phyloP scores from a whole-genome alignment of 179 eudicot genomes.

The Spergularia azorica region DNA sequence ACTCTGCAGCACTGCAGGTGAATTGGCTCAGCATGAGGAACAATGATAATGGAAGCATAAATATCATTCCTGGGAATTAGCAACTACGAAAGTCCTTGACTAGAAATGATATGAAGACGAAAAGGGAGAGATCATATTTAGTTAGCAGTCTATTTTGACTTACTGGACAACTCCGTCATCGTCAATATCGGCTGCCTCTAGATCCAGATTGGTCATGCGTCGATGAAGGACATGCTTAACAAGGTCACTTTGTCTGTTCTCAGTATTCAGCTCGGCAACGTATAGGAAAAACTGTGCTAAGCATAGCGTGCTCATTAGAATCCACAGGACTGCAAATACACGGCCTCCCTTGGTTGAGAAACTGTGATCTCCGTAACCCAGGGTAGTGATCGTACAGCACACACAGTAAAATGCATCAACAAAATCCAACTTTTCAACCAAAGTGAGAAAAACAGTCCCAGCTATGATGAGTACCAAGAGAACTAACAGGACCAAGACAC shows the following conservation, averaged over 20 bases:
- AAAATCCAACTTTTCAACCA: slow-evolving; percentile 44
- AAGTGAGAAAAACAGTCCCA: slow-evolving; percentile 50
- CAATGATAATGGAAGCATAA: not conserved
- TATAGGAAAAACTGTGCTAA: slow-evolving; percentile 63
- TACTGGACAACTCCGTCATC: slow-evolving; percentile 66
- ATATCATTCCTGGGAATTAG: not conserved
- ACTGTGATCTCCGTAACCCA: slow-evolving; percentile 78
- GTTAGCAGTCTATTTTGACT: slow-evolving; percentile 8
- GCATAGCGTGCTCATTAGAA: slow-evolving; percentile 58
- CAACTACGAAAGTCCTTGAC: not conserved
- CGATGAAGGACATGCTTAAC: slow-evolving; percentile 53
- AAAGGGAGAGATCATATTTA: not conserved
- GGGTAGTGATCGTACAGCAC: slow-evolving; percentile 69
- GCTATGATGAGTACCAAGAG: slow-evolving; percentile 43
- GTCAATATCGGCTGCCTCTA: slow-evolving; percentile 78
- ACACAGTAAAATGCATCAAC: slow-evolving; percentile 82
- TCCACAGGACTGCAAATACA: slow-evolving; percentile 69
- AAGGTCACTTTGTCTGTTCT: slow-evolving; percentile 44
- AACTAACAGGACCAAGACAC: slow-evolving; percentile 29
- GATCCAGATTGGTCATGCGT: slow-evolving; percentile 51
- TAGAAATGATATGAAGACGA: not conserved
- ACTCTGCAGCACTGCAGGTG: slow-evolving; percentile 64
- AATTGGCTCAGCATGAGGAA: not conserved
- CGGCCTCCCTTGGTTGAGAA: slow-evolving; percentile 68
- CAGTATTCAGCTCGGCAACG: slow-evolving; percentile 64